Conservation (phyloP, 1,139 yeast genomes). For the Blastobotrys raffinosifermentans region DNA sequence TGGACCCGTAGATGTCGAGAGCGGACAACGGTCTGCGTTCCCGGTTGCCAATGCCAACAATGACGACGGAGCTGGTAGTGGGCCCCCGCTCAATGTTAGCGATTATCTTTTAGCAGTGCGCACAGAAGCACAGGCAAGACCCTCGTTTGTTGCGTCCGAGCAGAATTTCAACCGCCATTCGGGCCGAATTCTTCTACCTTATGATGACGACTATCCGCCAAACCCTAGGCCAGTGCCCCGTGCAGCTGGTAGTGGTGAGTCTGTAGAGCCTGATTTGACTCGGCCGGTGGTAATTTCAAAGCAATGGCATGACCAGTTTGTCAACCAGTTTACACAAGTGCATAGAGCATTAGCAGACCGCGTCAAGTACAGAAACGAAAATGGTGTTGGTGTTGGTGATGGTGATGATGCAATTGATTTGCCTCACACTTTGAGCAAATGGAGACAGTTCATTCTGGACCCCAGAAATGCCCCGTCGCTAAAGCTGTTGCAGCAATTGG, state of each 20-base stretch:
- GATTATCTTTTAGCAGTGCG: constrained; percentile 24
- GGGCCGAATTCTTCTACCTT: constrained; percentile 9
- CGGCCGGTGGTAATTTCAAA: constrained; percentile 10
- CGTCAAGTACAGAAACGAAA: constrained; percentile 9
- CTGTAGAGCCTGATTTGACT: constrained; percentile 3
- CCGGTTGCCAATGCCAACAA: constrained; percentile 27
- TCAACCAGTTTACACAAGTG: constrained; percentile 14
- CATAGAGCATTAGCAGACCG: too few species aligned
- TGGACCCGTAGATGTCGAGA: constrained; percentile 32
- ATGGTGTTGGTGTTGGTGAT: constrained; percentile 1
- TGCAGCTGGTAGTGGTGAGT: not conserved
- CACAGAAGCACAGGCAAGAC: constrained; percentile 21
- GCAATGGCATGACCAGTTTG: constrained; percentile 16
- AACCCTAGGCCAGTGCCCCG: constrained; percentile 5
- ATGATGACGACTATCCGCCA: constrained; percentile 4
- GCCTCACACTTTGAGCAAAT: constrained; percentile 23
- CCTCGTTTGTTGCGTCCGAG: constrained; percentile 13
- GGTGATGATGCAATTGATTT: constrained; percentile 4
- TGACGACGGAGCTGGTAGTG: constrained; percentile 5
- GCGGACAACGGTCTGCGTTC: constrained; percentile 41
- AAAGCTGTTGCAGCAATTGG: constrained; percentile 12
- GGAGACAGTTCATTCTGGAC: constrained; percentile 19
- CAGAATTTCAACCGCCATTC: constrained; percentile 11
- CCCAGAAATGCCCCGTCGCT: constrained; percentile 11
- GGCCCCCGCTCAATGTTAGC: constrained; percentile 17